A percentile compares a stretch with the other conserved stretches of the same genome.
phyloP scores from a whole-genome alignment of 169 alveolate genomes.

The Plasmodium falciparum region DNA sequence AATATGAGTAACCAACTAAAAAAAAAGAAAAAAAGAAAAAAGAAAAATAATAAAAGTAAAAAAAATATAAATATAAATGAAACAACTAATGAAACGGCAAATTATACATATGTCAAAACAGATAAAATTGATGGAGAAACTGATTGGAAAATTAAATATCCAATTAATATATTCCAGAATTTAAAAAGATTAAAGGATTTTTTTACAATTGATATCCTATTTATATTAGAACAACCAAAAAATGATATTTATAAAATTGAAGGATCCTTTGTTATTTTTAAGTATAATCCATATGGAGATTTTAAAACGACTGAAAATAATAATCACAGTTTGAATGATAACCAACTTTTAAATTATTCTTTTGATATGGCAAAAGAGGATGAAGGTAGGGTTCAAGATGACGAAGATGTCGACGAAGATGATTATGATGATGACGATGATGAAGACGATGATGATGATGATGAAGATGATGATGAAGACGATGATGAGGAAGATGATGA shows the following conservation, averaged over 20 bases:
- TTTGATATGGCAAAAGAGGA: conserved; percentile 30
- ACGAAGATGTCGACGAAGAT: conserved; percentile 13
- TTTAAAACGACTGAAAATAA: conserved; percentile 51
- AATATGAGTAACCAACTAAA: not conserved
- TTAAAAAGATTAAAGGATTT: conserved; percentile 83
- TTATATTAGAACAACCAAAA: conserved; percentile 90
- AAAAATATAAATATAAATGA: not conserved
- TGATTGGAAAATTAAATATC: conserved; percentile 98
- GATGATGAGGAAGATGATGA: conserved; percentile 1
- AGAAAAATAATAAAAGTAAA: not conserved
- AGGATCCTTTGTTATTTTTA: conserved; percentile 87
- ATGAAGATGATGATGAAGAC: conserved; percentile 23
- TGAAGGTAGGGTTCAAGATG: not conserved
- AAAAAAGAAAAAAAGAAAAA: conserved; percentile 77
- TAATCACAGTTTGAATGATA: conserved; percentile 6
- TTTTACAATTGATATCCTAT: conserved; percentile 80
- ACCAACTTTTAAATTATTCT: conserved; percentile 29
- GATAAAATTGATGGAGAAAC: conserved; percentile 99
- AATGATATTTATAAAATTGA: conserved; percentile 91
- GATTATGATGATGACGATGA: conserved; percentile 25
- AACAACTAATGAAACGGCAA: conserved; percentile 80
- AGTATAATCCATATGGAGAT: conserved; percentile 69
- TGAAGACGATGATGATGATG: not conserved
- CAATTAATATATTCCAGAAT: conserved; percentile 90
- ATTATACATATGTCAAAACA: conserved; percentile 93